Percentiles rank a stretch among this genome's conserved stretches.
These are phyloP conservation scores for Myxozyma neotropica DNA, from an alignment of 805 yeast genomes.

Conservation along the genomic window DNA sequence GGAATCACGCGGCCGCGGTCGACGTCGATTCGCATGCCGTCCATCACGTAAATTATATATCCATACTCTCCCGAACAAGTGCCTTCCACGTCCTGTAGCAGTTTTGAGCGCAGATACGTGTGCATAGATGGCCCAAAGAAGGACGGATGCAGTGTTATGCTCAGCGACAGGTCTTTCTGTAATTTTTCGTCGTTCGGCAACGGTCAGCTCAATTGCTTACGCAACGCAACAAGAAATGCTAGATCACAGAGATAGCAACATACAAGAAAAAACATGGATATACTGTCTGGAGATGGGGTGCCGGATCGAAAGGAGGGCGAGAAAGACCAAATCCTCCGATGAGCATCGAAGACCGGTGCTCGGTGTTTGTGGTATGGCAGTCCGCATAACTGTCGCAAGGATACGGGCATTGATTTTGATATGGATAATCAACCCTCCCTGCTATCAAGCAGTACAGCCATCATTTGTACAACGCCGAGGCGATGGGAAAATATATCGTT, in stretches of 20 bases:
- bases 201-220: background rate
- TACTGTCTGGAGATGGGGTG: background rate
- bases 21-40: slow-evolving; percentile 90
- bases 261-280: slow-evolving; percentile 28
- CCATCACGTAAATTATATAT: slow-evolving; percentile 92
- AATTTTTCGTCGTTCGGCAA: background rate
- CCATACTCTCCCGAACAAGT: slow-evolving; percentile 99
- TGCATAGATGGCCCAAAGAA: slow-evolving; percentile 98
- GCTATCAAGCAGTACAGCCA: no score
- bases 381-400: background rate
- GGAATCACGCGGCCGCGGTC: slow-evolving; percentile 93
- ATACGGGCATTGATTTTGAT: no score
- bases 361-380: background rate
- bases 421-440: no score
- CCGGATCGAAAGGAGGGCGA: background rate
- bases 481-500: no score
- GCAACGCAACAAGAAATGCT: background rate
- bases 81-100: slow-evolving; percentile 95
- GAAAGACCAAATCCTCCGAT: background rate
- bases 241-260: background rate
- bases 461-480: no score
- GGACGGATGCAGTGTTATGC: slow-evolving; percentile 93
- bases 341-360: background rate
- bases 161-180: slow-evolving; percentile 83
- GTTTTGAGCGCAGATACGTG: slow-evolving; percentile 83